phyloP scores from a whole-genome alignment of 495 filamentous ascomycete genomes.

The Penicillium simplicissimum region DNA sequence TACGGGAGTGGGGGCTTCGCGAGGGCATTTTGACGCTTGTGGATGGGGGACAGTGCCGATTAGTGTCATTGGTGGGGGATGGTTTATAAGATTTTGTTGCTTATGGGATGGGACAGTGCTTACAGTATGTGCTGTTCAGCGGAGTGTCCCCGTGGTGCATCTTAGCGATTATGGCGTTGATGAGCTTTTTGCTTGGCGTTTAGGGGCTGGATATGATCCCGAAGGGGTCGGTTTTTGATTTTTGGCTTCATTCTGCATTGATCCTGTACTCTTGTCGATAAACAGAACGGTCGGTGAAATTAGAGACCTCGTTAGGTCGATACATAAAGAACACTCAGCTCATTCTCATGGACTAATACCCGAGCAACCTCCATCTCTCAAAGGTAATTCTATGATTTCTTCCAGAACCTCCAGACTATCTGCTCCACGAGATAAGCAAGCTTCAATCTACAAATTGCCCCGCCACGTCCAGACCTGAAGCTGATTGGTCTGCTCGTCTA shows the following conservation, averaged over 20 bases:
- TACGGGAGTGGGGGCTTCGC: constrained; percentile 54
- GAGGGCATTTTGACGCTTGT: constrained; percentile 47
- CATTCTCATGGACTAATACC: not conserved
- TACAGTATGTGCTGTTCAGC: no score
- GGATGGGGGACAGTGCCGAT: constrained; percentile 8
- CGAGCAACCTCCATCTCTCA: not conserved
- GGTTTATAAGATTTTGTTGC: not conserved
- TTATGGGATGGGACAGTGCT: not conserved
- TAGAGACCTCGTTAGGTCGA: not conserved
- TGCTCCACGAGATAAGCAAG: not conserved
- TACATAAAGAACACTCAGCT: not conserved
- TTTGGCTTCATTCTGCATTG: not conserved
- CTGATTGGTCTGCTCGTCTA: no score
- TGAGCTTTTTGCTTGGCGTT: not conserved
- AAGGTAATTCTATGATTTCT: not conserved
- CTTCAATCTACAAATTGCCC: not conserved
- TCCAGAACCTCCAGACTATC: not conserved
- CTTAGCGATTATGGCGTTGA: not conserved
- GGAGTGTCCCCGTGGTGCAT: no score
- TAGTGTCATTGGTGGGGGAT: constrained; percentile 11
- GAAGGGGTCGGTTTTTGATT: not conserved
- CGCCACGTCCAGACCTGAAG: no score
- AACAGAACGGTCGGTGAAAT: not conserved
- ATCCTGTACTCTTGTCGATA: not conserved
- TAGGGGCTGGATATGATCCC: not conserved